Conservation (phyloP, 192 early-diverging fungal genomes). For the Pilaira anomala region DNA sequence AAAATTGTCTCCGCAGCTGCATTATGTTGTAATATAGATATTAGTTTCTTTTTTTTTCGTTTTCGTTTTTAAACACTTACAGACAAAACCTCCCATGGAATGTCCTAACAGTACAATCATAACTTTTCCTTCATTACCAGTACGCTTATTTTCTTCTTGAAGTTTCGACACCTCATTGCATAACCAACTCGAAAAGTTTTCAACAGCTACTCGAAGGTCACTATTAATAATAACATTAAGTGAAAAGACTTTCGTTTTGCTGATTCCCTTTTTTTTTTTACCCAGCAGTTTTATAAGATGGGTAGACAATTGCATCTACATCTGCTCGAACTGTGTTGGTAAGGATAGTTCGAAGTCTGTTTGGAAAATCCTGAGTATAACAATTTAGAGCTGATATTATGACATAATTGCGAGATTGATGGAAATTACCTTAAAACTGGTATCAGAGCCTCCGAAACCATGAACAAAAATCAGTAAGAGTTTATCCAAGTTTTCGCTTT, state of each 20-base stretch:
- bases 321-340: constrained; percentile 41
- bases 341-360: constrained; percentile 43
- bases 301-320: constrained; percentile 49
- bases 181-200: constrained; percentile 49
- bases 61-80: constrained; percentile 33
- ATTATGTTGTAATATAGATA: neutral
- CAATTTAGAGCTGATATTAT: neutral
- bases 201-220: constrained; percentile 39
- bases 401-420: no score
- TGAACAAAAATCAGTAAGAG: constrained; percentile 56
- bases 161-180: constrained; percentile 34
- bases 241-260: no score
- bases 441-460: constrained; percentile 55
- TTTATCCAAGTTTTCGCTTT: constrained; percentile 24
- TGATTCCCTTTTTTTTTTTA: no score
- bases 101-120: constrained; percentile 32
- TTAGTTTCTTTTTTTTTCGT: no score
- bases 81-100: constrained; percentile 62
- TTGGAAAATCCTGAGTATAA: constrained; percentile 48
- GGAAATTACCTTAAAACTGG: constrained; percentile 46
- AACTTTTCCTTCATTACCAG: constrained; percentile 15
- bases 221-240: constrained; percentile 14
- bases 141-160: constrained; percentile 18
- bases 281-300: constrained; percentile 57
- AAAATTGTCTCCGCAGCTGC: constrained; percentile 52